Percentiles rank a stretch among this genome's conserved stretches.
Evolutionary conservation across 2,329 filamentous ascomycete genomes (phyloP).

Genomic region (Aspergillus calidoustus): DNA sequence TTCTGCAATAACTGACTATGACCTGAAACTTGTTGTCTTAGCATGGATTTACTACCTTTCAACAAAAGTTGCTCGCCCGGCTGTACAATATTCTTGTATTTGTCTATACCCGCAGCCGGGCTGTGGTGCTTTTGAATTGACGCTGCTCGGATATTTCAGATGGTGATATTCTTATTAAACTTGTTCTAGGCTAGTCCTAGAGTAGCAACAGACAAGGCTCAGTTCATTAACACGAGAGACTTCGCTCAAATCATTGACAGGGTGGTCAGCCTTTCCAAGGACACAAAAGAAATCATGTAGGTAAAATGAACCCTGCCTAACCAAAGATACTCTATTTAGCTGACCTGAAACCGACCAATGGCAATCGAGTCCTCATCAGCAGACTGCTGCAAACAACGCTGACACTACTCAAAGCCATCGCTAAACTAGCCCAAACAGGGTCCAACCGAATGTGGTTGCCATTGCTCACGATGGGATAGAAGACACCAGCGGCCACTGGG

Average conservation of each 20-base stretch:
- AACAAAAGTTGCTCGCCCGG: too few relatives aligned
- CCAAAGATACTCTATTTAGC: neutral
- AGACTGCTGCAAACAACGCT: conserved; percentile 78
- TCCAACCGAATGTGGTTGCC: conserved; percentile 27
- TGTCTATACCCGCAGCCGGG: neutral
- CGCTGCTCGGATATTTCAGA: too few relatives aligned
- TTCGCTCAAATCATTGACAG: conserved; percentile 4
- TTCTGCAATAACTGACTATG: too few relatives aligned
- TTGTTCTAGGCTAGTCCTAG: neutral
- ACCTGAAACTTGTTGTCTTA: too few relatives aligned
- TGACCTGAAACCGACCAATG: conserved; percentile 38
- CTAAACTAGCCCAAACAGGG: conserved; percentile 72
- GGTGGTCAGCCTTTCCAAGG: neutral
- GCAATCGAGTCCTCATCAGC: conserved; percentile 24
- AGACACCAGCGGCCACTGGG: conserved; percentile 75
- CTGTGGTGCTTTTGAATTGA: conserved; percentile 3
- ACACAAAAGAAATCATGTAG: neutral
- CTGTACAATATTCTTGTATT: too few relatives aligned
- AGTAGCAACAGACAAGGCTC: neutral
- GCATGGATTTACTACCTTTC: too few relatives aligned
- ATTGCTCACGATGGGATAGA: conserved; percentile 61
- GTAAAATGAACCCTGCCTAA: too few relatives aligned
- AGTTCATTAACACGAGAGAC: conserved; percentile 4
- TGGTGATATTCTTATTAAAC: neutral
- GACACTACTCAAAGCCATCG: conserved; percentile 82